phyloP scores from a whole-genome alignment of 805 yeast species.

The Saccharomycopsis lassenensis region DNA sequence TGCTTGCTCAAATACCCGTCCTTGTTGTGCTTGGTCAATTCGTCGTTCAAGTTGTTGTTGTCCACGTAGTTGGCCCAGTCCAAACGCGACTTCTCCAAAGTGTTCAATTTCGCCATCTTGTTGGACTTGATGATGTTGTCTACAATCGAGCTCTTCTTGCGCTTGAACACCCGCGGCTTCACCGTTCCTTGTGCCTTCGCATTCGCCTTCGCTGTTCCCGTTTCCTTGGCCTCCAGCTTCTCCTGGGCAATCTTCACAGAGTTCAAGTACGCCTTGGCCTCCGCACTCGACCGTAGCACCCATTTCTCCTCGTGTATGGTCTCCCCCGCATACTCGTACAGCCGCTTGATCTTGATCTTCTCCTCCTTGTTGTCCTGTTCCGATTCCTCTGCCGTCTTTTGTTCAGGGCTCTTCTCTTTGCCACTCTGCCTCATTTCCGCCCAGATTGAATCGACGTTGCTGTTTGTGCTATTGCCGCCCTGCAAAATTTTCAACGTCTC shows the following conservation, averaged over 20 bases:
- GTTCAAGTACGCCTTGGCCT: constrained; percentile 70
- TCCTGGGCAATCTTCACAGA: constrained; percentile 31
- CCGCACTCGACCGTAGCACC: constrained; percentile 72
- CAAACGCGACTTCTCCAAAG: constrained; percentile 82
- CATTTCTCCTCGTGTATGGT: constrained; percentile 63
- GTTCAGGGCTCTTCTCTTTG: constrained; percentile 3
- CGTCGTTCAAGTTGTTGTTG: constrained; percentile 73
- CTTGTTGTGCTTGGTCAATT: constrained; percentile 67
- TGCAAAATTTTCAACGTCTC: constrained; percentile 22
- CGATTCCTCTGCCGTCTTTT: constrained; percentile 1
- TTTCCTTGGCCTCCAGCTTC: constrained; percentile 16
- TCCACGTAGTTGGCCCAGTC: constrained; percentile 97
- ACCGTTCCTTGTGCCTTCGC: constrained; percentile 4
- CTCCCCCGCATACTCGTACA: constrained; percentile 86
- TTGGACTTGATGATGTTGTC: constrained; percentile 65
- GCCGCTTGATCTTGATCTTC: constrained; percentile 59
- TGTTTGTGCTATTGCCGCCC: constrained; percentile 21
- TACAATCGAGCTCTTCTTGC: constrained; percentile 64
- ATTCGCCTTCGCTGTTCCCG: constrained; percentile 14
- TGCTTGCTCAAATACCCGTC: constrained; percentile 88
- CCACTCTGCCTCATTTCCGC: constrained; percentile 32
- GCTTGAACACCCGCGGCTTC: constrained; percentile 34
- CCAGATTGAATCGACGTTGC: constrained; percentile 47
- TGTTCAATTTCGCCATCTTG: constrained; percentile 70
- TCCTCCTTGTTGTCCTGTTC: constrained; percentile 26